Evolutionary conservation across 139 green algal genomes (phyloP), one percentile per base, ranked within the genome.

Genomic region (Tetraselmis striata): DNA sequence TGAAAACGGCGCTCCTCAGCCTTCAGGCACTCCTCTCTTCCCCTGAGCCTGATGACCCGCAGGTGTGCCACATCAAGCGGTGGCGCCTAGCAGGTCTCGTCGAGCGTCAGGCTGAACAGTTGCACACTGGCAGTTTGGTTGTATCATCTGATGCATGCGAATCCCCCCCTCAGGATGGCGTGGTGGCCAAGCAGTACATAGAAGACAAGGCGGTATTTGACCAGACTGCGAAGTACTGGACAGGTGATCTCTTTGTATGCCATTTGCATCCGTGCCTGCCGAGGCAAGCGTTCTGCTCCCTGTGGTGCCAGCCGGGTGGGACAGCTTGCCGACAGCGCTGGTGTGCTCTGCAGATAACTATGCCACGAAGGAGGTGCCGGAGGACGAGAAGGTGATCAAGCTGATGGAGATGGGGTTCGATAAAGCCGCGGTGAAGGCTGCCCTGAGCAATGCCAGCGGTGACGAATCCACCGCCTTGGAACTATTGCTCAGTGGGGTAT

Each of bases 21-120:
- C 78, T 92, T 23, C 89, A 93, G 58, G 89, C 88, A 23, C 81
- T 93, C n/a, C 79, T 93, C 27, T 84, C 82, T 25, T 80, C 80
- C 1, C 88, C 89, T 1, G 84, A 93, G 76, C 88, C 89, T 28
- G 82, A 87, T 78, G 89, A 93, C 80, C 89, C 89, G 30, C 89
- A 93, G 67, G 89, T 92, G 74, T 88, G 88, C 29, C 58, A 75
- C 22, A 23, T 75, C 58, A 18, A 23, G 18, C 22, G 22, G 22
- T 75, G 58, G 22, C 22, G 18, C 58, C 58, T 75, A 18, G 58
- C 58, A 23, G 22, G 58, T 75, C 23, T n/a, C 58, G 58, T 23
- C 58, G 58, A 75, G 58, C 58, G 58, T 23, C 22, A 18, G 22
- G n/a, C n/a, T n/a, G n/a, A n/a, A n/a, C n/a, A n/a, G n/a, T n/a